Conservation (phyloP, 1,139 yeast species). For the Pichia sp. region DNA sequence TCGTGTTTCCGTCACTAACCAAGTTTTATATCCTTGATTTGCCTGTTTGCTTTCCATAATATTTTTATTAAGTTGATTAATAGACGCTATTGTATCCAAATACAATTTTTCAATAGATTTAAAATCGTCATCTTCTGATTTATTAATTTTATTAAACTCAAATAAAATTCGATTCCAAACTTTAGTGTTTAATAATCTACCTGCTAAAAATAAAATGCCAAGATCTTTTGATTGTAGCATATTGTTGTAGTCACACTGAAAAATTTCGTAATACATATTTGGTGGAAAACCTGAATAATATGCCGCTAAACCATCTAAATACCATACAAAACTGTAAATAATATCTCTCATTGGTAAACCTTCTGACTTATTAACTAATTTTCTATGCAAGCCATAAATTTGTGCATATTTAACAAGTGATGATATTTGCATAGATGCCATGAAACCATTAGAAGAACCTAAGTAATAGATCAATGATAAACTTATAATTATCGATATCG, state of each 20-base stretch:
- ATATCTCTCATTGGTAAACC: slow-evolving; percentile 16
- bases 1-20: slow-evolving; percentile 20
- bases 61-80: slow-evolving; percentile 12
- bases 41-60: slow-evolving; percentile 7
- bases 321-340: slow-evolving; percentile 20
- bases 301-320: slow-evolving; percentile 19
- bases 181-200: slow-evolving; percentile 17
- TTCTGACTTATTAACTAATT: slow-evolving; percentile 6
- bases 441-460: slow-evolving; percentile 19
- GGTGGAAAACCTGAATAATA: slow-evolving; percentile 23
- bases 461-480: slow-evolving; percentile 19
- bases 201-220: slow-evolving; percentile 14
- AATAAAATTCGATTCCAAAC: slow-evolving; percentile 16
- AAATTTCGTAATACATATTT: slow-evolving; percentile 14
- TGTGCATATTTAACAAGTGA: slow-evolving; percentile 16
- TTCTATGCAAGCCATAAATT: slow-evolving; percentile 20
- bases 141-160: slow-evolving; percentile 20
- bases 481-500: slow-evolving; percentile 18
- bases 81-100: slow-evolving; percentile 7
- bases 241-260: slow-evolving; percentile 16
- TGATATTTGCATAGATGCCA: slow-evolving; percentile 10
- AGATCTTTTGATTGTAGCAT: slow-evolving; percentile 14
- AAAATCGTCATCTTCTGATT: slow-evolving; percentile 8
- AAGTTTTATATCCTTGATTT: slow-evolving; percentile 7
- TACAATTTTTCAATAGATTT: slow-evolving; percentile 9